Base-by-base conservation (phyloP, 805 yeast genomes). In the Pichia occidentalis region DNA sequence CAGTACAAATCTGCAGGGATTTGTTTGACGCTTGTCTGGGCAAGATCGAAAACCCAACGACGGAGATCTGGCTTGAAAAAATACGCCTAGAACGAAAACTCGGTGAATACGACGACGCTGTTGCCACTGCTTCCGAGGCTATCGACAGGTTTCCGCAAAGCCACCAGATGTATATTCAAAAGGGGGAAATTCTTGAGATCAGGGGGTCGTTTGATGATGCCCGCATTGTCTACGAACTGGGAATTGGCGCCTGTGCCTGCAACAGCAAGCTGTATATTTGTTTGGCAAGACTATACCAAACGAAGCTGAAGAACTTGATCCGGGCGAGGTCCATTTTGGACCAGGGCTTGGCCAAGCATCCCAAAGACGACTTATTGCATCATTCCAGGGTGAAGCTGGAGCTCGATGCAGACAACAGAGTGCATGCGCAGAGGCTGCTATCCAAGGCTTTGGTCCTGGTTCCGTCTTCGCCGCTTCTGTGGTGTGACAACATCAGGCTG, bases 281-380 rank as follows among this genome's bases (percentile, higher is more conserved):
- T 5, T 51, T 76, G 7, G 65, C 86, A 0, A 46, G 53, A 3
- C 37, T 73, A 3, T 82, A 77, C 44, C 75, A 68, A 43, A 33
- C 45, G 1, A 44, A 53, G 1, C 49, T 69, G 9, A 64, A 64
- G 1, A 63, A 67, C 2, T 42, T 65, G 1, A 69, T 78, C 3
- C 65, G 74, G 41, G 86, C 95, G 0, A 71, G 95, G 43, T 77
- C 95, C 0, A 64, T 71, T 1, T 58, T 87, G 17, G 96, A 86
- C 48, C 61, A 75, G 19, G 92, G 83, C 0, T 54, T 83, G 7
- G 45, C 76, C 12, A 62, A 64, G 19, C 72, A 70, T 39, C 74
- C 79, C 0, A 50, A 59, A 5, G 60, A 60, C 26, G 83, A 74
- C 22, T 36, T 41, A n/a, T 48, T 88, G 2, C 78, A 85, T 77